phyloP scores from a whole-genome alignment of 768 basidiomycete genomes.

The Boletus vinaceobasis region DNA sequence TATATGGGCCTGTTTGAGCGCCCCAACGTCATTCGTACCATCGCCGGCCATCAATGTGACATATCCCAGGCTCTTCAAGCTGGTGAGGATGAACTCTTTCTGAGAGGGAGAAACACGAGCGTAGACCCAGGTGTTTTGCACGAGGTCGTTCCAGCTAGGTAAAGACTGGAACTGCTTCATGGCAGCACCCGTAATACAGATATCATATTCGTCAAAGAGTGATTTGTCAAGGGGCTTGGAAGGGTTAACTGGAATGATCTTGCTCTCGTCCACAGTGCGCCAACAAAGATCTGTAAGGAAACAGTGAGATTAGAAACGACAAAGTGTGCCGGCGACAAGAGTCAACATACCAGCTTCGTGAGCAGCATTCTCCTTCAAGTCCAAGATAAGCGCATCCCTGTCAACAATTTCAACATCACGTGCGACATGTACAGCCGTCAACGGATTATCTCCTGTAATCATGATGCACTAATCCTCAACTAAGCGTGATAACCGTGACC shows the following conservation, averaged over 20 bases:
- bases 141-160: slow-evolving; percentile 74
- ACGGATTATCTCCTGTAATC: slow-evolving; percentile 99
- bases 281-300: slow-evolving; percentile 70
- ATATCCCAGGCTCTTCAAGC: slow-evolving; percentile 85
- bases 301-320: not conserved
- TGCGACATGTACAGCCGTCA: slow-evolving; percentile 96
- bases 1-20: slow-evolving; percentile 96
- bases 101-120: slow-evolving; percentile 95
- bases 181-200: slow-evolving; percentile 94
- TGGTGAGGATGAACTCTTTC: slow-evolving; percentile 93
- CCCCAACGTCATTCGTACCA: slow-evolving; percentile 98
- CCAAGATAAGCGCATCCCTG: slow-evolving; percentile 89
- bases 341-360: slow-evolving; percentile 59
- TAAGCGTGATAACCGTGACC: not conserved
- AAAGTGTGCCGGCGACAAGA: not conserved
- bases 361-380: slow-evolving; percentile 76
- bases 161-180: slow-evolving; percentile 79
- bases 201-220: slow-evolving; percentile 86
- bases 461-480: slow-evolving; percentile 73
- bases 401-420: slow-evolving; percentile 97
- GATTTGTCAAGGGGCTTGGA: slow-evolving; percentile 69
- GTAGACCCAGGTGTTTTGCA: slow-evolving; percentile 97
- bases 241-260: slow-evolving; percentile 83
- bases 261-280: slow-evolving; percentile 91
- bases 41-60: slow-evolving; percentile 97